Conservation (phyloP, 164 flowering plant genomes). For the Annona squamosa region DNA sequence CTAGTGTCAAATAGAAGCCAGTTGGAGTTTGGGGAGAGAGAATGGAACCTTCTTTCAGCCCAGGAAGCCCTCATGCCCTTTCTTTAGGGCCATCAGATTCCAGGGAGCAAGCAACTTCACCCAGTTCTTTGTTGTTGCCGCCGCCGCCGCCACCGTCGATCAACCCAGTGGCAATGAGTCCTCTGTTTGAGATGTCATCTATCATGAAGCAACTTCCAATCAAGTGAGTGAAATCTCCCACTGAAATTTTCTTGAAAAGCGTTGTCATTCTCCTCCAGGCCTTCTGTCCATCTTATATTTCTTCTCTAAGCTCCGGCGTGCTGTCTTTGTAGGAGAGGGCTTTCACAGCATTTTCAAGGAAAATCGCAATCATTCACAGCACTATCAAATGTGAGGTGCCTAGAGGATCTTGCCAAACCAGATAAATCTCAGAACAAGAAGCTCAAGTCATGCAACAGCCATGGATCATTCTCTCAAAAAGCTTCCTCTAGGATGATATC, state of each 20-base stretch:
- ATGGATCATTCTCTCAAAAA: conserved; percentile 39
- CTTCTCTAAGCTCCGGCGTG: neutral
- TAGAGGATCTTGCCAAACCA: conserved; percentile 68
- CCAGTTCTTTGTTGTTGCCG: conserved; percentile 15
- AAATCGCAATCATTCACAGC: conserved; percentile 73
- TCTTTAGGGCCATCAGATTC: conserved; percentile 33
- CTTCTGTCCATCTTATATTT: neutral
- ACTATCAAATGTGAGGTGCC: conserved; percentile 46
- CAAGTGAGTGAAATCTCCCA: conserved; percentile 38
- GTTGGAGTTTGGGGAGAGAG: neutral
- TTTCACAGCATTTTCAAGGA: conserved; percentile 64
- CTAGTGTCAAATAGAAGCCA: too few relatives aligned
- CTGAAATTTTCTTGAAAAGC: neutral
- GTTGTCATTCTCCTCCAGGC: neutral
- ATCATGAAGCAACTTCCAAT: conserved; percentile 76
- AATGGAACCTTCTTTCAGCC: conserved; percentile 13
- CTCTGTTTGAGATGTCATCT: conserved; percentile 60
- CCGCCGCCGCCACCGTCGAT: conserved; percentile 3
- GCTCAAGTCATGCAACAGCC: conserved; percentile 43
- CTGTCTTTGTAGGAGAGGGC: conserved; percentile 53
- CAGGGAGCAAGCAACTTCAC: conserved; percentile 39
- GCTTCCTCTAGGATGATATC: conserved; percentile 28
- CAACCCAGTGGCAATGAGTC: conserved; percentile 31
- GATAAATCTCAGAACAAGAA: conserved; percentile 38
- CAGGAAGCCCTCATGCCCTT: conserved; percentile 9